Conservation (phyloP, 2,329 filamentous ascomycete genomes). For the Metarhizium brunneum region DNA sequence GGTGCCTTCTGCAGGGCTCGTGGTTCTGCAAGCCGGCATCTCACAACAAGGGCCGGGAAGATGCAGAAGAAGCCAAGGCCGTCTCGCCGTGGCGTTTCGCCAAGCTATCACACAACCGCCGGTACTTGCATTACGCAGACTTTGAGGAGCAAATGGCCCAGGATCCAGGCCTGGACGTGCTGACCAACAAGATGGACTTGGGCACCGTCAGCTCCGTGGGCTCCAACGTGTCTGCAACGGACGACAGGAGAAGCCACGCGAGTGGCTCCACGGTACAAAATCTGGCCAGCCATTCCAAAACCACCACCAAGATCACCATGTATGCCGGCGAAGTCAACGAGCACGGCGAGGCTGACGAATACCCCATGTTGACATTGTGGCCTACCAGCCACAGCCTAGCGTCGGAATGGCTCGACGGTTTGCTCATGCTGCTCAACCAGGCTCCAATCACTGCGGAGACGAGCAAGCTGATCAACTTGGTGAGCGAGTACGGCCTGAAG, state of each 20-base stretch:
- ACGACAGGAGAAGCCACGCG: conserved; percentile 36
- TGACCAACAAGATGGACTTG: conserved; percentile 79
- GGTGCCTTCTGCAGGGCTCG: conserved; percentile 77
- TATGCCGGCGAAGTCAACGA: conserved; percentile 39
- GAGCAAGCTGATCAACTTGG: conserved; percentile 75
- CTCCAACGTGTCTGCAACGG: conserved; percentile 72
- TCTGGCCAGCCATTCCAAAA: conserved; percentile 24
- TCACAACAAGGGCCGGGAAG: conserved; percentile 22
- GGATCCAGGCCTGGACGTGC: conserved; percentile 61
- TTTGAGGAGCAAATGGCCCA: conserved; percentile 57
- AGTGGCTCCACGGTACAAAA: conserved; percentile 34
- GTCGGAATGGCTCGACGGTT: conserved; percentile 92
- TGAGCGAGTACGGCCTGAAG: conserved; percentile 85
- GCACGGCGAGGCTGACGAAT: conserved; percentile 44
- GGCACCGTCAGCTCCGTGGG: conserved; percentile 84
- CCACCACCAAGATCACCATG: conserved; percentile 83
- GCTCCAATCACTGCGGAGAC: conserved; percentile 96
- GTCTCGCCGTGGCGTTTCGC: conserved; percentile 69
- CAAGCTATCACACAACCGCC: conserved; percentile 80
- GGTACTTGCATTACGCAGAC: conserved; percentile 83
- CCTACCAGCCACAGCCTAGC: conserved; percentile 74
- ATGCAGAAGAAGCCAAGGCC: conserved; percentile 25
- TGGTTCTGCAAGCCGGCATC: conserved; percentile 63
- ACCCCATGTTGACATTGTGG: conserved; percentile 71
- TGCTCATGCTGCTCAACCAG: conserved; percentile 91